Evolutionary conservation across 1,284 basidiomycete species (phyloP).

Genomic region (Marasmius tenuissimus): DNA sequence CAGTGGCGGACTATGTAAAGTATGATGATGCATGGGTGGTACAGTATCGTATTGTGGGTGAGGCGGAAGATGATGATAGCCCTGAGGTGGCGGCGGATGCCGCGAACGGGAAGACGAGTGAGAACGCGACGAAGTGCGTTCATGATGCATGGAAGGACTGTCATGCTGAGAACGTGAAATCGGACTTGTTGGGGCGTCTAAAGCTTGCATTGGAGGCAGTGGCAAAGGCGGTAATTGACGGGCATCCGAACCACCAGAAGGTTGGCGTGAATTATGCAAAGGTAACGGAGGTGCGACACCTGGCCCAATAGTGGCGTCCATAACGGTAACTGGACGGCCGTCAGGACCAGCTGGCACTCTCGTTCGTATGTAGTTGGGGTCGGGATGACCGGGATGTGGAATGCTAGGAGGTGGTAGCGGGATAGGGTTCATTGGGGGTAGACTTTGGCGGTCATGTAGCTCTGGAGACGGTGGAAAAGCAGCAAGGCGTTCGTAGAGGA

Average conservation of each 20-base stretch:
- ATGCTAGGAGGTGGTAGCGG: slow-evolving; percentile 39
- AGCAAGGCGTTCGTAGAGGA: slow-evolving; percentile 76
- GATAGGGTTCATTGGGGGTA: slow-evolving; percentile 22
- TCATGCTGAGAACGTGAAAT: slow-evolving; percentile 38
- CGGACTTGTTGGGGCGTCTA: slow-evolving; percentile 14
- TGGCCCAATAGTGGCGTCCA: slow-evolving; percentile 38
- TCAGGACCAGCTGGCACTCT: neutral
- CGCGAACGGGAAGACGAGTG: slow-evolving; percentile 42
- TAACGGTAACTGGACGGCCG: slow-evolving; percentile 43
- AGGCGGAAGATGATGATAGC: slow-evolving; percentile 33
- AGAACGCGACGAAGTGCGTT: slow-evolving; percentile 32
- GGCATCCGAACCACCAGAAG: slow-evolving; percentile 11
- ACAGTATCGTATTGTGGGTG: slow-evolving; percentile 41
- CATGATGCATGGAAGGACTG: slow-evolving; percentile 36
- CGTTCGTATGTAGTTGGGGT: slow-evolving; percentile 42
- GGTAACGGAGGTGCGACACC: slow-evolving; percentile 36
- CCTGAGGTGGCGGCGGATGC: slow-evolving; percentile 29
- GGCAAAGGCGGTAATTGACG: slow-evolving; percentile 50
- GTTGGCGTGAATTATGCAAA: slow-evolving; percentile 34
- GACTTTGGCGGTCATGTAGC: slow-evolving; percentile 37
- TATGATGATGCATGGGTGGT: slow-evolving; percentile 38
- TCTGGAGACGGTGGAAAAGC: slow-evolving; percentile 57
- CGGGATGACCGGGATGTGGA: slow-evolving; percentile 36
- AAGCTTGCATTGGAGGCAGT: slow-evolving; percentile 11
- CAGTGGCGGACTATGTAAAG: slow-evolving; percentile 49